Conservation (phyloP, 345 rosid genomes). For the Theobroma cacao region DNA sequence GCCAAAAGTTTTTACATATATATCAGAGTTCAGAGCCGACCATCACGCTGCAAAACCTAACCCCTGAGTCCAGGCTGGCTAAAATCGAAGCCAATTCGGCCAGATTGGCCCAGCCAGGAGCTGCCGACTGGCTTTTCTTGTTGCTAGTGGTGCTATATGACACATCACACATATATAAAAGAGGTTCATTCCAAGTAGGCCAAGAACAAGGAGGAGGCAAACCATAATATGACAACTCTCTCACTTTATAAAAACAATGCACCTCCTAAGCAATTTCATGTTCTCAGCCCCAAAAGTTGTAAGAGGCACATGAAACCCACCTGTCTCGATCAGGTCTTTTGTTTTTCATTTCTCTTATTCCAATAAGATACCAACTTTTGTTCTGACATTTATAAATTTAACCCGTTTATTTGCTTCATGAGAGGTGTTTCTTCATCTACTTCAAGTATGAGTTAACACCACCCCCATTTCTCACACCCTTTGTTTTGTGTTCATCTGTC, state of each 20-base stretch:
- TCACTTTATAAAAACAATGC: background rate
- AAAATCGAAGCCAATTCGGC: slow-evolving; percentile 27
- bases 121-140: slow-evolving; percentile 23
- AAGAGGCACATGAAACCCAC: slow-evolving; percentile 12
- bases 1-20: background rate
- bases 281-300: slow-evolving; percentile 2
- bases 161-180: background rate
- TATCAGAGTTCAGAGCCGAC: background rate
- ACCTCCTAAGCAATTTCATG: background rate
- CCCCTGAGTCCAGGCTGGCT: background rate
- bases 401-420: background rate
- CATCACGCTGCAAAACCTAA: slow-evolving; percentile 22
- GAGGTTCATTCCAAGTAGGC: background rate
- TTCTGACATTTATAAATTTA: background rate
- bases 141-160: slow-evolving; percentile 13
- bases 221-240: background rate
- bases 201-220: background rate
- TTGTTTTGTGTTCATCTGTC: too few species aligned
- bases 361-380: background rate
- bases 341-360: slow-evolving; percentile 2
- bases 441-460: background rate
- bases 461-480: background rate
- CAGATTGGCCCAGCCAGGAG: slow-evolving; percentile 29
- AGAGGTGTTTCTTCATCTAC: background rate
- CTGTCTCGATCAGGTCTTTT: background rate